Conservation (phyloP, 2,329 filamentous ascomycete genomes). For the Penicillium janthinellum region DNA sequence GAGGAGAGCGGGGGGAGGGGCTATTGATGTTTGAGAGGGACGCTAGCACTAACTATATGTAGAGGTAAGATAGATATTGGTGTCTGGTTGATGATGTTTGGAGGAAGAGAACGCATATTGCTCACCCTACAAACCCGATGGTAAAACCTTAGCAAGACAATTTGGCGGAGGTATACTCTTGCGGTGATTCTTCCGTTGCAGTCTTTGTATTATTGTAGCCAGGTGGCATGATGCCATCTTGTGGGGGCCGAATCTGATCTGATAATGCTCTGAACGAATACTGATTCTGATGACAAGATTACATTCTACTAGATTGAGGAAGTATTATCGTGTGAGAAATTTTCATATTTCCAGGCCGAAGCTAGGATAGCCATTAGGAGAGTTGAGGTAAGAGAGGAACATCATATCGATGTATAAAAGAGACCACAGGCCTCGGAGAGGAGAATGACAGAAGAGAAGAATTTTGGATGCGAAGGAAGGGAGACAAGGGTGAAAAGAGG, state of each 20-base stretch:
- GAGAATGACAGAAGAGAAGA: constrained; percentile 17
- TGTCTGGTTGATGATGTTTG: not conserved
- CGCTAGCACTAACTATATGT: constrained; percentile 9
- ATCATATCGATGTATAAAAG: constrained; percentile 18
- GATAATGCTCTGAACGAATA: not conserved
- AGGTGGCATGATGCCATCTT: not conserved
- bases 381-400: constrained; percentile 10
- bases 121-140: not conserved
- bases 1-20: constrained; percentile 21
- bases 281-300: not conserved
- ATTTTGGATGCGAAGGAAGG: constrained; percentile 22
- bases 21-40: constrained; percentile 17
- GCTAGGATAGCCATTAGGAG: constrained; percentile 22
- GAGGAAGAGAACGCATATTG: not conserved
- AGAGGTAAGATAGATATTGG: not conserved
- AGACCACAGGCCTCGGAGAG: constrained; percentile 27
- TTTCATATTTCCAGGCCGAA: constrained; percentile 19
- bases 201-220: not conserved
- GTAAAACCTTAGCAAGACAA: not conserved
- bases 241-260: not conserved
- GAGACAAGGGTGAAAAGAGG: not conserved
- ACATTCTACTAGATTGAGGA: not conserved
- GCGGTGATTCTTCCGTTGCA: not conserved
- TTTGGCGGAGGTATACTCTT: not conserved
- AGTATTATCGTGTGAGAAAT: not conserved